Percentiles rank a stretch among this genome's conserved stretches.
These are phyloP conservation scores for Plasmopara halstedii DNA, from an alignment of 352 stramenopile genomes.

Conservation along the genomic window DNA sequence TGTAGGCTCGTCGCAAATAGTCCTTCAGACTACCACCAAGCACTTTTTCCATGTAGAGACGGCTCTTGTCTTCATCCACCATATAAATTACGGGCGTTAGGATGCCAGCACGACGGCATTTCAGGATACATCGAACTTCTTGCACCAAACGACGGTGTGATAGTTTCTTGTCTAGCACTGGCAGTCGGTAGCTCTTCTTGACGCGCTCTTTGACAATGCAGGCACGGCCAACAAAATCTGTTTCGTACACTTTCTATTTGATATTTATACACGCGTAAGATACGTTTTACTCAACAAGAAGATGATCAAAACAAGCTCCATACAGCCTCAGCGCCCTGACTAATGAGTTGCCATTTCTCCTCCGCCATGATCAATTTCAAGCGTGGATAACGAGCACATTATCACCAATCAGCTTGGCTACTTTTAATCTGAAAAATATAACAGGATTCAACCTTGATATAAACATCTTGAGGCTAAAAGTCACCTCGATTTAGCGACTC, in stretches of 20 bases:
- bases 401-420: not conserved
- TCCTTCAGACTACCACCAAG: conserved; percentile 63
- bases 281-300: not conserved
- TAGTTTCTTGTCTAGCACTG: conserved; percentile 72
- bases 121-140: conserved; percentile 76
- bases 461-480: no score
- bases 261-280: not conserved
- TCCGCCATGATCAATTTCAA: conserved; percentile 19
- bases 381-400: not conserved
- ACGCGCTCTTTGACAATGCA: conserved; percentile 81
- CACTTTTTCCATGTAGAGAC: conserved; percentile 68
- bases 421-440: no score
- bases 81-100: conserved; percentile 70
- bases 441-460: no score
- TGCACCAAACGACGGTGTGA: conserved; percentile 73
- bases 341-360: conserved; percentile 57
- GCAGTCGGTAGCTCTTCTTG: conserved; percentile 74
- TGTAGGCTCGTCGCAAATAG: conserved; percentile 49
- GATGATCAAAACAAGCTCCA: not conserved
- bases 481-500: no score
- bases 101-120: conserved; percentile 66
- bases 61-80: conserved; percentile 65
- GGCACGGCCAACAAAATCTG: conserved; percentile 45
- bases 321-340: conserved; percentile 75
- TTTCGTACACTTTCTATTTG: conserved; percentile 70